Conservation (phyloP, 139 green algal species). For the Yamagishiella unicocca region DNA sequence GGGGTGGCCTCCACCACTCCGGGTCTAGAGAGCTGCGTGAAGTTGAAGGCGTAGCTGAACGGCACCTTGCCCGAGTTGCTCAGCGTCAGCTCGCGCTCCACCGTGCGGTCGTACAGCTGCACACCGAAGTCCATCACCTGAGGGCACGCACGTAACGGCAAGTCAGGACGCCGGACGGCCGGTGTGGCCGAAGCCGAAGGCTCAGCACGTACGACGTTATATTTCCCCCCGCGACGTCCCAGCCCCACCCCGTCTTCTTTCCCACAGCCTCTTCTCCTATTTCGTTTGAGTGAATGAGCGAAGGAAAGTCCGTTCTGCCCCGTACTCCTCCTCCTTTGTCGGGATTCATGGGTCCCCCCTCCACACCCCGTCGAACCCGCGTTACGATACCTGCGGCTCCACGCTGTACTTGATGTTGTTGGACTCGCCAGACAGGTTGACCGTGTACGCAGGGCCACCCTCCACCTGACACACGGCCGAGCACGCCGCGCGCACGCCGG, state of each 20-base stretch:
- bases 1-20: conserved; percentile 64
- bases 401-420: conserved; percentile 82
- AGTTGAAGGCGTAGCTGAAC: conserved; percentile 79
- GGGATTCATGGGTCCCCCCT: background rate
- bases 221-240: no score
- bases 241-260: no score
- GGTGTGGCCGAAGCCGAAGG: no score
- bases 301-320: no score
- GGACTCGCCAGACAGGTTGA: conserved; percentile 75
- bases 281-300: no score
- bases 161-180: no score
- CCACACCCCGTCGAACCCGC: background rate
- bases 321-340: no score
- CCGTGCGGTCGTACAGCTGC: conserved; percentile 72
- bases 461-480: conserved; percentile 78
- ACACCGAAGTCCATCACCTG: conserved; percentile 72
- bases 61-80: conserved; percentile 79
- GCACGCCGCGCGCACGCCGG: conserved; percentile 58
- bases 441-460: conserved; percentile 72
- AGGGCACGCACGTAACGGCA: no score
- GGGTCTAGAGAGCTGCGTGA: conserved; percentile 58
- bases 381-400: conserved; percentile 65
- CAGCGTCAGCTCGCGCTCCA: conserved; percentile 75
- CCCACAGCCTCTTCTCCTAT: no score
- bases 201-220: no score